A percentile compares a stretch with the other conserved stretches of the same genome.
Conservation (phyloP, 1,284 basidiomycete genomes). For the Pterulicium gracile region DNA sequence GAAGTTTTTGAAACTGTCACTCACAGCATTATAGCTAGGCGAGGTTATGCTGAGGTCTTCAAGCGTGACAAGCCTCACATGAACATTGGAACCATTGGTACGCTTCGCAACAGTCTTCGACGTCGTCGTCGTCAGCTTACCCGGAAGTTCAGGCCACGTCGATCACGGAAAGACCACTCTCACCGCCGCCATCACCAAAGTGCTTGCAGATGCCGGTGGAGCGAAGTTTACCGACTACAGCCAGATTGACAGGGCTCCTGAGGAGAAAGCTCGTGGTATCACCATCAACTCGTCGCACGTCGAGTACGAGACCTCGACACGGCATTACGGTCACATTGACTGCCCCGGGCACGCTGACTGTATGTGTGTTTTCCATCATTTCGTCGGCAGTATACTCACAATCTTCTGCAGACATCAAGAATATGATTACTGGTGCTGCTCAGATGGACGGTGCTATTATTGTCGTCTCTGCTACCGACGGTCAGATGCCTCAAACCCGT, state of each 20-base stretch:
- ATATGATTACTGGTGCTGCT: slow-evolving; percentile 99
- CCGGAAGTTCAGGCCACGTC: slow-evolving; percentile 57
- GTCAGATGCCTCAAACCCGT: slow-evolving; percentile 99
- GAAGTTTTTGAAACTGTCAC: slow-evolving; percentile 16
- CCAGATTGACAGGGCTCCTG: slow-evolving; percentile 99
- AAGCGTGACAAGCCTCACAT: slow-evolving; percentile 87
- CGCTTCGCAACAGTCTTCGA: slow-evolving; percentile 17
- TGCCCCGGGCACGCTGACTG: slow-evolving; percentile 94
- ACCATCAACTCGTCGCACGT: slow-evolving; percentile 95
- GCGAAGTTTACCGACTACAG: slow-evolving; percentile 97
- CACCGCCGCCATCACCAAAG: slow-evolving; percentile 98
- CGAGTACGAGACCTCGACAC: slow-evolving; percentile 88
- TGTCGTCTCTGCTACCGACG: slow-evolving; percentile 97
- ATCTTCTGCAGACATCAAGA: slow-evolving; percentile 65
- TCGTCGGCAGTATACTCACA: slow-evolving; percentile 3
- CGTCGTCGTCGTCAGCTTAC: slow-evolving; percentile 3
- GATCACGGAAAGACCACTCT: slow-evolving; percentile 96
- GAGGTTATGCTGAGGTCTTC: slow-evolving; percentile 76
- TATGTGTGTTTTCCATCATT: slow-evolving; percentile 23
- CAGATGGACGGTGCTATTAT: slow-evolving; percentile 99
- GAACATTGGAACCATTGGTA: slow-evolving; percentile 94
- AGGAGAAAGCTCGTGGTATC: slow-evolving; percentile 99
- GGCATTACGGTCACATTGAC: slow-evolving; percentile 99
- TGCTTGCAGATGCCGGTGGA: slow-evolving; percentile 71
- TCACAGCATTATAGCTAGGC: slow-evolving; percentile 18